A percentile compares a stretch with the other conserved stretches of the same genome.
These are phyloP conservation scores for Botryotinia narcissicola DNA, from an alignment of 2,329 filamentous ascomycete species.

Conservation along the genomic window DNA sequence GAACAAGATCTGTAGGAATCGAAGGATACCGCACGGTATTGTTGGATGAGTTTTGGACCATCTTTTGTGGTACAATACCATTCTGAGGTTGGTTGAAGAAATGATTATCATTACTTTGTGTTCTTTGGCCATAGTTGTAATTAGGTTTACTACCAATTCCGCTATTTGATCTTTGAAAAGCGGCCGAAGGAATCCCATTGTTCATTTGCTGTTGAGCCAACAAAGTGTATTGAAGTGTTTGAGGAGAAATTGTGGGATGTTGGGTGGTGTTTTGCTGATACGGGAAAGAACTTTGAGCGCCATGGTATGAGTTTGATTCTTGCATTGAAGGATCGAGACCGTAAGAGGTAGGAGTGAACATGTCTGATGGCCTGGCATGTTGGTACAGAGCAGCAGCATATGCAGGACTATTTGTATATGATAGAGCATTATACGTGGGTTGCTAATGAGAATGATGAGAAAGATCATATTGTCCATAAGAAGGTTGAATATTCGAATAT, in stretches of 20 bases:
- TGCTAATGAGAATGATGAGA: conserved; percentile 33
- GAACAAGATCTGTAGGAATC: conserved; percentile 15
- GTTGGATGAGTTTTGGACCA: conserved; percentile 17
- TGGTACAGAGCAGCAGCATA: conserved; percentile 34
- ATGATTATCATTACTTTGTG: conserved; percentile 24
- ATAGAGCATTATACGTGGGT: conserved; percentile 27
- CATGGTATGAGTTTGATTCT: conserved; percentile 28
- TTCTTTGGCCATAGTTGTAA: conserved; percentile 23
- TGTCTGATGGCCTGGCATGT: conserved; percentile 30
- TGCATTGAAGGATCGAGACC: conserved; percentile 34
- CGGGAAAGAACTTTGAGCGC: conserved; percentile 32
- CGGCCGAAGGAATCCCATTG: conserved; percentile 22
- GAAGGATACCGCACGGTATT: conserved; percentile 25
- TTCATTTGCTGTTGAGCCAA: conserved; percentile 28
- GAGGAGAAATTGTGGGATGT: conserved; percentile 34
- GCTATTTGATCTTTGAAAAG: conserved; percentile 29
- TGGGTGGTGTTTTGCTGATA: conserved; percentile 27
- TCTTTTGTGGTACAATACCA: conserved; percentile 23
- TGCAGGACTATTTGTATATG: conserved; percentile 33
- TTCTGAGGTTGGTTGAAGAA: conserved; percentile 25
- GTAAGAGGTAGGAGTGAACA: conserved; percentile 31
- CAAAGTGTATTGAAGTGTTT: conserved; percentile 35
- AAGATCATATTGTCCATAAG: conserved; percentile 30
- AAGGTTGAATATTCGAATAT: conserved; percentile 27
- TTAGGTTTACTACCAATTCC: conserved; percentile 22